Conservation (phyloP, 208 protist genomes). For the Trichomonas tenax region DNA sequence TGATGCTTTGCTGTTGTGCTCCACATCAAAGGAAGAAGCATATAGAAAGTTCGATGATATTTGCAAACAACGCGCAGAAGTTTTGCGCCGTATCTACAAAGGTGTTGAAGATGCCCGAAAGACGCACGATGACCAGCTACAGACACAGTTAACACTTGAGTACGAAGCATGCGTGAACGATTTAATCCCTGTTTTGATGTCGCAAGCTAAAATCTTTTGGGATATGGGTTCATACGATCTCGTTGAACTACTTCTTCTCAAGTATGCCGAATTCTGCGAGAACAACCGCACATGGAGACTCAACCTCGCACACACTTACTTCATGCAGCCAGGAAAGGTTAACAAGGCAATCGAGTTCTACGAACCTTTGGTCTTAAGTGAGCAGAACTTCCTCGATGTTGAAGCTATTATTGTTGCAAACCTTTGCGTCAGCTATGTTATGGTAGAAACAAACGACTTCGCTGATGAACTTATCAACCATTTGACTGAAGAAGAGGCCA, state of each 20-base stretch:
- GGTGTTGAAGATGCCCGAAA: not conserved
- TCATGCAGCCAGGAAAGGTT: slow-evolving; percentile 40
- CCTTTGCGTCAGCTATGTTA: slow-evolving; percentile 39
- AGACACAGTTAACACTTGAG: not conserved
- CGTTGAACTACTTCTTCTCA: slow-evolving; percentile 73
- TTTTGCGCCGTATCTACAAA: not conserved
- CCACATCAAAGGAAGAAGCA: slow-evolving; percentile 76
- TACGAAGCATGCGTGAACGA: slow-evolving; percentile 58
- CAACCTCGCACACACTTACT: slow-evolving; percentile 39
- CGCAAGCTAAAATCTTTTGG: slow-evolving; percentile 85
- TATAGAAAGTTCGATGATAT: slow-evolving; percentile 74
- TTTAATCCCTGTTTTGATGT: slow-evolving; percentile 76
- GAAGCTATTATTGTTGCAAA: slow-evolving; percentile 39
- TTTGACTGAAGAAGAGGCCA: not conserved
- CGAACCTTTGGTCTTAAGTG: slow-evolving; percentile 34
- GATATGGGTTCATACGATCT: slow-evolving; percentile 79
- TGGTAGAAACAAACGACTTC: slow-evolving; percentile 26
- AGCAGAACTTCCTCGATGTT: slow-evolving; percentile 27
- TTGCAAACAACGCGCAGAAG: not conserved
- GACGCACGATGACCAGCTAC: not conserved
- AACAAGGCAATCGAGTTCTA: slow-evolving; percentile 33
- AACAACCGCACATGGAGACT: slow-evolving; percentile 31
- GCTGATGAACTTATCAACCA: slow-evolving; percentile 37
- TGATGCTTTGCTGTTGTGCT: slow-evolving; percentile 63
- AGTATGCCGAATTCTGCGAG: slow-evolving; percentile 54